Evolutionary conservation across 108 stramenopile genomes (phyloP), one percentile per base, ranked within the genome.

Genomic region (Bacterosira constricta): DNA sequence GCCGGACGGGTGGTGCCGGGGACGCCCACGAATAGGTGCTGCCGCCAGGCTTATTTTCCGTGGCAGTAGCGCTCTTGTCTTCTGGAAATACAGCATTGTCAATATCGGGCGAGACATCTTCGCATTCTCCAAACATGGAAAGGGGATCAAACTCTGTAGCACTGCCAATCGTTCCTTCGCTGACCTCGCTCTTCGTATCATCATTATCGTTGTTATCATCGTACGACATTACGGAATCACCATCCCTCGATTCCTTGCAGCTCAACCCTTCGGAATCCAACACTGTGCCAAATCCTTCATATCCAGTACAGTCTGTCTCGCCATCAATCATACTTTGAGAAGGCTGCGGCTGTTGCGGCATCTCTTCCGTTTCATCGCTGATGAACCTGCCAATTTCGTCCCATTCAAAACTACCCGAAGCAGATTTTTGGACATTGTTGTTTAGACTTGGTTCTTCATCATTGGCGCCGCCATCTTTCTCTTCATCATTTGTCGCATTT

Each of bases 141-240:
- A 73, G 38, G 1, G 79, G 79, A 58, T 80, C 79, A 59, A 80
- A 80, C 38, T 63, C 72, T 18, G 79, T 80, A 44, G 66, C 72
- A 46, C 54, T 61, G 10, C 62, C 72, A 44, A 37, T 47, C 6
- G 79, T 73, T 36, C 39, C 79, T 45, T 80, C 71, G 42, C 79
- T 80, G 12, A 45, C 20, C 18, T 58, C 67, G 5, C 57, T 58
- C 8, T 71, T 41, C 8, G 54, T 32, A 23, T 49, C 59, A 46
- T 41, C 41, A 34, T 59, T 42, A 17, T 46, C 34, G 12, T 47
- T 26, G 31, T 25, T 12, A 20, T 49, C 66, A 49, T 49, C 46
- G 6, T 17, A 20, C 34, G 57, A 49, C 15, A 50, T 27, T n/a
- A 39, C 45, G 4, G 25, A 50, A 41, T 41, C 51, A 39, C 17